Evolutionary conservation across 495 filamentous ascomycete species (phyloP).

Genomic region (Mytilinidion resinicola): DNA sequence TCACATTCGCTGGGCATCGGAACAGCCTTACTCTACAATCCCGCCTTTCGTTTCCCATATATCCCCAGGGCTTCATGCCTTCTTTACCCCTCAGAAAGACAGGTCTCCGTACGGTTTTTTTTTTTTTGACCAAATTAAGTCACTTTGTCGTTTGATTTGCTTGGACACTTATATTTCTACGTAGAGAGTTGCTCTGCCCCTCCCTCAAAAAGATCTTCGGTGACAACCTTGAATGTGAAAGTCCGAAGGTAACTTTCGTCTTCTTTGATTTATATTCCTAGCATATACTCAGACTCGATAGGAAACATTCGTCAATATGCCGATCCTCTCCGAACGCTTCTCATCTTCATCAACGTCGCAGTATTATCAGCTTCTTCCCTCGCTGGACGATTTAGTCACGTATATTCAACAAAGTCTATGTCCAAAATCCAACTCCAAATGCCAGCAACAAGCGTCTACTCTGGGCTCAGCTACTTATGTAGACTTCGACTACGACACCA

Average conservation of each 20-base stretch:
- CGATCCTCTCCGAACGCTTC: slow-evolving; percentile 58
- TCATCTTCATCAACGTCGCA: slow-evolving; percentile 60
- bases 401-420: slow-evolving; percentile 58
- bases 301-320: slow-evolving; percentile 62
- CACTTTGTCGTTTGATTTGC: background rate
- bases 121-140: background rate
- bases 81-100: slow-evolving; percentile 56
- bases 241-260: slow-evolving; percentile 11
- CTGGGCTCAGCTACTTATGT: slow-evolving; percentile 54
- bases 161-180: background rate
- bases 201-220: slow-evolving; percentile 58
- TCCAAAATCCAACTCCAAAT: slow-evolving; percentile 33
- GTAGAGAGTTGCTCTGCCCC: slow-evolving; percentile 54
- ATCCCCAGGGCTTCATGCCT: slow-evolving; percentile 76
- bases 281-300: slow-evolving; percentile 42
- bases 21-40: slow-evolving; percentile 47
- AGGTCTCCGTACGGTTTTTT: slow-evolving; percentile 36
- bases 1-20: slow-evolving; percentile 72
- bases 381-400: slow-evolving; percentile 47
- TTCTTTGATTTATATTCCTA: slow-evolving; percentile 42
- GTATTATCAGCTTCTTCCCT: slow-evolving; percentile 58
- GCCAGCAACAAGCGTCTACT: slow-evolving; percentile 33
- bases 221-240: slow-evolving; percentile 39
- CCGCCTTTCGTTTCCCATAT: slow-evolving; percentile 68
- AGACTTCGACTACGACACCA: slow-evolving; percentile 72